Base-by-base conservation (phyloP, 495 filamentous ascomycete species). In the Lichenothelia convexa region DNA sequence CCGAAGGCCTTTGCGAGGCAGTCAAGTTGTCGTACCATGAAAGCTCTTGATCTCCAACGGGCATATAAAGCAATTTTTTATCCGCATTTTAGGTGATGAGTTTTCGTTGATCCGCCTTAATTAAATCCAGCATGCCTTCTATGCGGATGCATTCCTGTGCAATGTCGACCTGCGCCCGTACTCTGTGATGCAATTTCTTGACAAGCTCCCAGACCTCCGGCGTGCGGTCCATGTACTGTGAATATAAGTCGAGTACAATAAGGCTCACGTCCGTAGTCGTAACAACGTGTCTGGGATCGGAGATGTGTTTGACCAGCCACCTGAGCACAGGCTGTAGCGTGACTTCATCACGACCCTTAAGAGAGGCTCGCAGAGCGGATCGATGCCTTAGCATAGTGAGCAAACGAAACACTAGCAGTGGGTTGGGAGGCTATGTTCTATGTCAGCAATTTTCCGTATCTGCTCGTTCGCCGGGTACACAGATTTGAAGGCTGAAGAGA, bases 311-410 rank as follows among this genome's bases (percentile, higher is more conserved):
- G 51, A 72, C 64, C 4, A 85, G 61, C 89, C 89, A 99, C 42
- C 65, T 70, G 29, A 95, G 59, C 2, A 95, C 66, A 0, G 86
- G 86, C 48, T 80, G 67, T 2, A 95, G 71, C 0, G 75, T 72
- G 5, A 68, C 64, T 53, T 92, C 84, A 50, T 93, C 84, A n/a
- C 89, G 71, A 32, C 73, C 72, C 46, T 74, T 64, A 21, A 99
- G 64, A 5, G 89, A 80, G 18, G 77, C 68, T n/a, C 75, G 69
- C 30, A 92, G 65, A 1, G 91, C 89, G 22, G 78, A 85, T 20
- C 89, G 77, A 56, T 99, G 89, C 6, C 78, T 70, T 2, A 99
- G 65, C 5, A 84, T 80, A 2, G 78, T 76, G 13, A 97, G 60
- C 4, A 92, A 55, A 1, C 86, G 92, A 2, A 93, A 62, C 3